These are phyloP conservation scores for Cutaneotrichosporon mucoides DNA, from an alignment of 1,284 basidiomycete genomes.

Conservation along the genomic window DNA sequence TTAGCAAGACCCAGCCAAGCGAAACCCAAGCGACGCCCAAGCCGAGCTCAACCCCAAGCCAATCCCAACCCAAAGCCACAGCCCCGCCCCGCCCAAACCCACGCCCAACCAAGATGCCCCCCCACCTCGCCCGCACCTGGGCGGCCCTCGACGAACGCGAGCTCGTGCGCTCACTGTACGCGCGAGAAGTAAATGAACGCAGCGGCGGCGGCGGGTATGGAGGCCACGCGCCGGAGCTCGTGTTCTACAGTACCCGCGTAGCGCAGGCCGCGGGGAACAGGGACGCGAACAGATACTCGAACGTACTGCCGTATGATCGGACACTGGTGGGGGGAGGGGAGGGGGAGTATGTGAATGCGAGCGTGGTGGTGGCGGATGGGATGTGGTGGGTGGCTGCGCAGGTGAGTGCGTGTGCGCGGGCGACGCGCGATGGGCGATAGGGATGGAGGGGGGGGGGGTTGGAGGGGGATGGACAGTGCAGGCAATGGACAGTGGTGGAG, in stretches of 20 bases:
- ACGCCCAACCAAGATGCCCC: no score
- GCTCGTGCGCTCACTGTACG: neutral
- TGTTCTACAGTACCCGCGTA: constrained; percentile 12
- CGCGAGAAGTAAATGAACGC: neutral
- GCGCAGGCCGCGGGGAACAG: neutral
- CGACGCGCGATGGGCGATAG: no score
- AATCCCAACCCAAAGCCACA: no score
- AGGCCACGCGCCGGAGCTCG: neutral
- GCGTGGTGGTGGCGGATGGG: constrained; percentile 33
- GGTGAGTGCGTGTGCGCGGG: constrained; percentile 25
- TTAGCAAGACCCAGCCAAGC: no score
- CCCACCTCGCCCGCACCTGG: neutral
- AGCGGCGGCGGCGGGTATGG: no score
- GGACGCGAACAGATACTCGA: constrained; percentile 36
- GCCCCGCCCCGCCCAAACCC: no score
- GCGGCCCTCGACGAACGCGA: constrained; percentile 7
- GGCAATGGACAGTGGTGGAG: neutral
- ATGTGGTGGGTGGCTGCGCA: constrained; percentile 43
- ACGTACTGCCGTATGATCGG: constrained; percentile 45
- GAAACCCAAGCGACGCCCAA: no score
- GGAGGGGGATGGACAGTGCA: no score
- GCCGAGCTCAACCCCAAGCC: no score
- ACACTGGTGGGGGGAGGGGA: constrained; percentile 24
- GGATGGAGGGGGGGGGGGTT: no score
- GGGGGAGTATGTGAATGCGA: constrained; percentile 41